A percentile compares a stretch with the other conserved stretches of the same genome.
These are phyloP conservation scores for Cryptococcus neoformans DNA, from an alignment of 1,284 basidiomycete genomes.

Conservation along the genomic window DNA sequence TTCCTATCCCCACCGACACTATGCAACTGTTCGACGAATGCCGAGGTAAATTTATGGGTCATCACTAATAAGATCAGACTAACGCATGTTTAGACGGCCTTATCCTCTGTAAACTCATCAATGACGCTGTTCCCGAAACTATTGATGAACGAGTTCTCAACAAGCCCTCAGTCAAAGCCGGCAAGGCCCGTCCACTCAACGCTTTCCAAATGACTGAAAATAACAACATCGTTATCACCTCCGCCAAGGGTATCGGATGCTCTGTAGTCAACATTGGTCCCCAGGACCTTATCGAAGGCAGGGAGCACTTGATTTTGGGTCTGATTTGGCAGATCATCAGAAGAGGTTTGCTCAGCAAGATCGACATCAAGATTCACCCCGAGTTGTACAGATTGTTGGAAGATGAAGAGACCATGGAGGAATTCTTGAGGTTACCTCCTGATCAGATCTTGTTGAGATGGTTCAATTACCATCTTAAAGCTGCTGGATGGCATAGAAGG, in stretches of 20 bases:
- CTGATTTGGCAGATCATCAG: constrained; percentile 99
- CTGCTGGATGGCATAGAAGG: constrained; percentile 85
- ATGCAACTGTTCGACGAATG: constrained; percentile 99
- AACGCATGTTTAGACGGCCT: constrained; percentile 64
- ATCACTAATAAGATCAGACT: not conserved
- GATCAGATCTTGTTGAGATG: constrained; percentile 95
- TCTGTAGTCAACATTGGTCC: constrained; percentile 98
- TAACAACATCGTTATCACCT: constrained; percentile 99
- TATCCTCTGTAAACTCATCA: constrained; percentile 97
- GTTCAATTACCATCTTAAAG: constrained; percentile 99
- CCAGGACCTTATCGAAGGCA: constrained; percentile 84
- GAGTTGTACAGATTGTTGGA: constrained; percentile 94
- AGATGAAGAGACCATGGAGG: constrained; percentile 95
- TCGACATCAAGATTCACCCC: constrained; percentile 97
- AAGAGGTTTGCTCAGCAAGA: constrained; percentile 85
- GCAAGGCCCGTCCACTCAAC: constrained; percentile 63
- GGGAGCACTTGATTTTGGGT: constrained; percentile 97
- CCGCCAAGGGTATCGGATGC: constrained; percentile 96
- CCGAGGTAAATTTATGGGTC: constrained; percentile 52
- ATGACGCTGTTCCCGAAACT: constrained; percentile 97
- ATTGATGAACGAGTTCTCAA: constrained; percentile 98
- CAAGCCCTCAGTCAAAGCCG: constrained; percentile 69
- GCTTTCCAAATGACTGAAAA: constrained; percentile 99
- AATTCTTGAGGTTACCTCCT: constrained; percentile 86
- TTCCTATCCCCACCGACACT: constrained; percentile 94